Percentiles rank a stretch among this genome's conserved stretches.
These are phyloP conservation scores for Capsicum baccatum DNA, from an alignment of 257 asterid species.

Conservation along the genomic window DNA sequence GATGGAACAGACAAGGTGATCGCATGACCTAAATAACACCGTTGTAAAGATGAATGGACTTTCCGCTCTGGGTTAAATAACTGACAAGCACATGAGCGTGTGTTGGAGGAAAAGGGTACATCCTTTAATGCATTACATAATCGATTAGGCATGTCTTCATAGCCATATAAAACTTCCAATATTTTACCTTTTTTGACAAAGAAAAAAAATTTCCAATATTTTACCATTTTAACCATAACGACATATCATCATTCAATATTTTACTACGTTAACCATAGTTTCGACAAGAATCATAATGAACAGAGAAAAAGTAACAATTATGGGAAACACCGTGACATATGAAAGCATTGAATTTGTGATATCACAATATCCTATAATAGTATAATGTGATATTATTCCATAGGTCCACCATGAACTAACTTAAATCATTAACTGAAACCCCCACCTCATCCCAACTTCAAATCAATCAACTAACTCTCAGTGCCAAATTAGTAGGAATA, in stretches of 20 bases:
- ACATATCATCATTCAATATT: slow-evolving; percentile 7
- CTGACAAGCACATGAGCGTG: too few species aligned
- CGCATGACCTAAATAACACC: not conserved
- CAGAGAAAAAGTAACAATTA: not conserved
- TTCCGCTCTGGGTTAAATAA: not conserved
- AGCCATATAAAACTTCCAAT: not conserved
- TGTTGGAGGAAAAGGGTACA: not conserved
- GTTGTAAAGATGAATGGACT: too few species aligned
- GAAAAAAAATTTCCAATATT: too few species aligned
- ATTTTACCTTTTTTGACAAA: not conserved
- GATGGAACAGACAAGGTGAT: not conserved
- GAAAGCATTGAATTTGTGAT: not conserved
- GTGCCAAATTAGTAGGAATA: not conserved
- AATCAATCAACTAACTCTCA: slow-evolving; percentile 1
- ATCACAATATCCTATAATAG: not conserved
- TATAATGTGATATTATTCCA: not conserved
- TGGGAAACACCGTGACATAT: not conserved
- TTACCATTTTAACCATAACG: not conserved
- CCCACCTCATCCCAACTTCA: not conserved
- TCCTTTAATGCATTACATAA: not conserved
- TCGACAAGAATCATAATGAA: not conserved
- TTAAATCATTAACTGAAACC: not conserved
- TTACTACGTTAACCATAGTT: not conserved
- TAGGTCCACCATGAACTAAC: not conserved
- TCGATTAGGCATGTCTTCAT: not conserved